Base-by-base conservation (phyloP, 495 filamentous ascomycete genomes). In the Thermochaetoides thermophila region DNA sequence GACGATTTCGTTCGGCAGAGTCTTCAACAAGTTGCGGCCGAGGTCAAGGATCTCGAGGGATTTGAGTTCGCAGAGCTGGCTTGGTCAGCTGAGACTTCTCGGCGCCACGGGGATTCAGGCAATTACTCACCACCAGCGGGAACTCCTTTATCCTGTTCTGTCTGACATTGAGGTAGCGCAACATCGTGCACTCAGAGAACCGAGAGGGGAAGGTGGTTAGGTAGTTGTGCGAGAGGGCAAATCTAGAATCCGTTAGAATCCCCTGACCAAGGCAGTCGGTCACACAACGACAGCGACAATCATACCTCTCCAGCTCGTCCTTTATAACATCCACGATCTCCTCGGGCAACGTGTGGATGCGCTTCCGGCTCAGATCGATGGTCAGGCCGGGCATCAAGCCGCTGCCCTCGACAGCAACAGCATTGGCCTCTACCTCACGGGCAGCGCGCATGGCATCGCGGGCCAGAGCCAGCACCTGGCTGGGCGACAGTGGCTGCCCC, bases 81-180 rank as follows among this genome's bases (percentile, higher is more conserved):
- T 30, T 16, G 18, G 33, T 43, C 32, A 43, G 43, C 38, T n/a
- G n/a, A n/a, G n/a, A 12, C 34, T 33, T 33, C 27, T 35, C 8
- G 32, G 21, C 21, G 19, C 8, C 34, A 5, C 16, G 22, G 22
- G 38, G 28, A 42, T 26, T 4, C 17, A 28, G 7, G 16, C 9
- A 29, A 15, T n/a, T 25, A 14, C 78, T 57, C 66, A 93, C 84
- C 48, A 76, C 74, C 43, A 75, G 64, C 5, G 87, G 87, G 49
- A 97, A 89, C 49, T 93, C 82, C 41, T 71, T 74, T 35, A 95
- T 81, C 35, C 71, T 66, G 49, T 97, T 97, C 29, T 76, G 76
- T 40, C 87, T 67, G 32, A 94, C 76, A 46, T 97, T 97, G n/a
- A 97, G 74, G 49, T 97, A 97, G 25, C 82, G 82, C 29, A 97